A percentile compares a stretch with the other conserved stretches of the same genome.
Evolutionary conservation across 192 early-diverging fungal genomes (phyloP).

Genomic region (Geosiphon pyriformis): DNA sequence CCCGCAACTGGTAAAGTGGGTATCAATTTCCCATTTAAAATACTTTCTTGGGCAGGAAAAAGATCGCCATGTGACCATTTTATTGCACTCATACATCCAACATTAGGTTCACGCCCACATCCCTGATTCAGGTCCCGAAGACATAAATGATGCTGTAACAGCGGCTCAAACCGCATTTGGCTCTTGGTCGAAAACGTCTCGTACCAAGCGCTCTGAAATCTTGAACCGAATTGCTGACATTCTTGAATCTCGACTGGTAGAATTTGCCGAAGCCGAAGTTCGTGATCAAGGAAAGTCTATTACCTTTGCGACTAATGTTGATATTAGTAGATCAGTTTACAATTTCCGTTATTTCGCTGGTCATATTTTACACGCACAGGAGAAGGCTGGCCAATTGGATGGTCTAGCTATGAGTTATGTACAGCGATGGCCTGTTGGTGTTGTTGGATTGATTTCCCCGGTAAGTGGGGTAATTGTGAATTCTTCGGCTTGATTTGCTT

Average conservation of each 20-base stretch:
- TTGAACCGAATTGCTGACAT: conserved; percentile 52
- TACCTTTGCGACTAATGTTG: conserved; percentile 46
- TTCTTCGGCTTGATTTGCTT: too few relatives aligned
- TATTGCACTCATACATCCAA: too few relatives aligned
- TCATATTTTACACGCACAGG: conserved; percentile 42
- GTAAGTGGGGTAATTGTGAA: too few relatives aligned
- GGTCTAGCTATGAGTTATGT: conserved; percentile 46
- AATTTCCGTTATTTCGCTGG: conserved; percentile 72
- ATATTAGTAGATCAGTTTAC: conserved; percentile 56
- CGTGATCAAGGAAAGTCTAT: conserved; percentile 71
- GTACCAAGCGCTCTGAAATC: conserved; percentile 41
- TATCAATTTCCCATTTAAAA: too few relatives aligned
- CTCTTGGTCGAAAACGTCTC: conserved; percentile 51
- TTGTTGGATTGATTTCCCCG: conserved; percentile 66
- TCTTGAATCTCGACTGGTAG: conserved; percentile 44
- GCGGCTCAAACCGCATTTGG: conserved; percentile 58
- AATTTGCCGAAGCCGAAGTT: conserved; percentile 60
- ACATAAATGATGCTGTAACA: conserved; percentile 55
- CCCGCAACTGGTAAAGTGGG: too few relatives aligned
- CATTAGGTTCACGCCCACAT: conserved; percentile 39
- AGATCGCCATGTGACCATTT: too few relatives aligned
- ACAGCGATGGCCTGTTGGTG: conserved; percentile 52
- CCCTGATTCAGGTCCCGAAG: conserved; percentile 49
- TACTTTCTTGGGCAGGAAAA: too few relatives aligned
- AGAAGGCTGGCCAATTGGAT: conserved; percentile 42